Base-by-base conservation (phyloP, 352 stramenopile species). In the Globisporangium viniferum region DNA sequence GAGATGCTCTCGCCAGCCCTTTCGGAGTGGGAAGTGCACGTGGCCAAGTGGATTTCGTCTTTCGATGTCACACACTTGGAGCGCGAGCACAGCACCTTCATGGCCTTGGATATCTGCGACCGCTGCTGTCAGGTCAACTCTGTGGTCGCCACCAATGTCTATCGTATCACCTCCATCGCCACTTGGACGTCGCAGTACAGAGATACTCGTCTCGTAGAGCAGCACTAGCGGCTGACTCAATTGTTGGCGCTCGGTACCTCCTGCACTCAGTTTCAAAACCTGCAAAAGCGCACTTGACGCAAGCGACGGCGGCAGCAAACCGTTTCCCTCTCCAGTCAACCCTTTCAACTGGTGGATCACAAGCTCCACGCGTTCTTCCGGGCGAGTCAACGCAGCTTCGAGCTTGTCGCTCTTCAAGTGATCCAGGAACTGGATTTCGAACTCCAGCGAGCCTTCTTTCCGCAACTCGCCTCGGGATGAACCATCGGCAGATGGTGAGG, bases 391-490 rank as follows among this genome's bases (percentile, higher is more conserved):
- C 12, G 39, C 27, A 6, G 64, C 8, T 18, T 27, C n/a, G 14
- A 63, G 10, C 1, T 59, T 55, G 2, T n/a, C 68, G 5, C 48
- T 33, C 27, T 70, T 49, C 10, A 60, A 51, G 2, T 24, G 64
- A 0, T 69, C 27, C 5, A 84, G 29, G 67, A 79, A 78, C 55
- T 84, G 77, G 24, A 81, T 59, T 24, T 84, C 77, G 22, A 84
- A 36, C 12, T 70, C 66, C 15, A 84, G 7, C 12, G 65, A 35
- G 15, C 77, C 77, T 41, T 62, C 56, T 18, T 63, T 69, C 2
- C n/a, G 53, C 15, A 31, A 12, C 22, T 66, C 36, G 22, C 14
- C 12, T 24, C 54, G 24, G 6, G 65, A 64, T 51, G 18, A 27
- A 4, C 57, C n/a, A 6, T 39, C 31, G 27, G 22, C 27, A 59